Conservation (phyloP, 2,329 filamentous ascomycete species). For the Penicillium crustosum region DNA sequence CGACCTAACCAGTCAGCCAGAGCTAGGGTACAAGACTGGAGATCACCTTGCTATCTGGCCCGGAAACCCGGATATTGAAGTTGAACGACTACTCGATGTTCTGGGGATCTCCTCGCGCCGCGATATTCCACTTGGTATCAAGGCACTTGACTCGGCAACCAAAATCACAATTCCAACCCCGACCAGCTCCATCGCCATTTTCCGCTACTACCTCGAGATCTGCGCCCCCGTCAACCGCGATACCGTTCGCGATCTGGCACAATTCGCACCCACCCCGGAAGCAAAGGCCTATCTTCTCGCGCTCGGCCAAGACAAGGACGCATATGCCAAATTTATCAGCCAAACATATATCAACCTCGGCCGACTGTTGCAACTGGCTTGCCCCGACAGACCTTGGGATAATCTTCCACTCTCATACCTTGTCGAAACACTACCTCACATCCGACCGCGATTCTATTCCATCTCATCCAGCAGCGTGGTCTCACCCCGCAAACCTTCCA, state of each 20-base stretch:
- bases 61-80: conserved; percentile 81
- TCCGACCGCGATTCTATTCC: conserved; percentile 92
- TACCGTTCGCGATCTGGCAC: conserved; percentile 74
- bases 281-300: conserved; percentile 78
- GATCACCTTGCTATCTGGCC: conserved; percentile 93
- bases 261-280: conserved; percentile 74
- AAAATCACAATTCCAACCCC: conserved; percentile 84
- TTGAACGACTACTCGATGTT: conserved; percentile 74
- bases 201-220: conserved; percentile 91
- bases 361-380: conserved; percentile 54
- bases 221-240: conserved; percentile 90
- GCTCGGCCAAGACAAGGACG: conserved; percentile 80
- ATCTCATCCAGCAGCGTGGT: conserved; percentile 67
- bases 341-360: conserved; percentile 69
- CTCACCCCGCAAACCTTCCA: conserved; percentile 58
- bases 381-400: conserved; percentile 69
- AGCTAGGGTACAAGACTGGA: conserved; percentile 86
- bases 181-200: conserved; percentile 81
- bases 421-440: conserved; percentile 81
- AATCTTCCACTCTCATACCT: conserved; percentile 83
- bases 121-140: conserved; percentile 56
- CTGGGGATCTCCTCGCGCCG: conserved; percentile 57
- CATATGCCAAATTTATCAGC: conserved; percentile 75
- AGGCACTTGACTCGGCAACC: conserved; percentile 61
- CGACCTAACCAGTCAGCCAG: conserved; percentile 72